Percentiles rank a stretch among this genome's conserved stretches.
Conservation (phyloP, 805 yeast genomes). For the Yamadazyma paraphyllophila region DNA sequence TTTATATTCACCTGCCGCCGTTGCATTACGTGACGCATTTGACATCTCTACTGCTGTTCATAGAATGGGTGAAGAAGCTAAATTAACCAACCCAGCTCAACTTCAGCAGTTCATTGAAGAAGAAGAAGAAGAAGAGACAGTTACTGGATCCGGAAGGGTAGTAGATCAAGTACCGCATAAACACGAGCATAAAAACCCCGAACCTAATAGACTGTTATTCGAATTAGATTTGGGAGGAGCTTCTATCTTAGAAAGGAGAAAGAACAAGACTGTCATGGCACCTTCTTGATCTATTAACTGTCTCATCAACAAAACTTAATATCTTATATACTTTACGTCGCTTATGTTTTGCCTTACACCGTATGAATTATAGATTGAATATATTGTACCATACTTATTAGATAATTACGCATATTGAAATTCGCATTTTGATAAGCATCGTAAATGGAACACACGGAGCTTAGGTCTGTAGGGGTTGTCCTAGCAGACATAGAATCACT, state of each 20-base stretch:
- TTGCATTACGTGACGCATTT: slow-evolving; percentile 80
- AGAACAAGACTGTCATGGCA: slow-evolving; percentile 17
- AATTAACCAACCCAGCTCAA: slow-evolving; percentile 25
- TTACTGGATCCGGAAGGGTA: slow-evolving; percentile 12
- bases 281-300: slow-evolving; percentile 6
- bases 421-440: not conserved
- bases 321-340: not conserved
- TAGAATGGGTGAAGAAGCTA: slow-evolving; percentile 68
- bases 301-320: not conserved
- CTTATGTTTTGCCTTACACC: not conserved
- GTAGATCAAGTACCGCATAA: slow-evolving; percentile 1
- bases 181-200: slow-evolving; percentile 11
- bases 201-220: slow-evolving; percentile 25
- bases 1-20: slow-evolving; percentile 69
- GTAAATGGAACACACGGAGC: slow-evolving; percentile 2
- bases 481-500: not conserved
- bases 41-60: slow-evolving; percentile 85
- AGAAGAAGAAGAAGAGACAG: slow-evolving; percentile 29
- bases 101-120: slow-evolving; percentile 30
- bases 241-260: slow-evolving; percentile 48
- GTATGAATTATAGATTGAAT: slow-evolving; percentile 6
- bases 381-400: slow-evolving; percentile 5
- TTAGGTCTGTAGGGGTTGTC: not conserved
- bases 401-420: not conserved
- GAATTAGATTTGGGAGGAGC: slow-evolving; percentile 53